phyloP scores from a whole-genome alignment of 345 rosid species.

The Murraya koenigii region DNA sequence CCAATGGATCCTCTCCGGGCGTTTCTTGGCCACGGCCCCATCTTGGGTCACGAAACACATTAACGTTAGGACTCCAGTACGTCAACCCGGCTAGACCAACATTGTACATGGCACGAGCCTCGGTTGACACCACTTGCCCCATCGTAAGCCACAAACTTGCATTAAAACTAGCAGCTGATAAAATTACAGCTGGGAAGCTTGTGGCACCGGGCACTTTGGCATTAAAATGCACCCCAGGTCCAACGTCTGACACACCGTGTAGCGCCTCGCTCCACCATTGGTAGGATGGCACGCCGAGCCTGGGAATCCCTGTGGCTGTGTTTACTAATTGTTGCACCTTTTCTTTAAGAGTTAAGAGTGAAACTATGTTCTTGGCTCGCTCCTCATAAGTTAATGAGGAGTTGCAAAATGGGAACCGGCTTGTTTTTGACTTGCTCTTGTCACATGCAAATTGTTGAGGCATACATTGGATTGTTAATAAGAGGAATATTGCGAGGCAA shows the following conservation, averaged over 20 bases:
- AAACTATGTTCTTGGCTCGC: constrained; percentile 47
- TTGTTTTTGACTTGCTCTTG: constrained; percentile 28
- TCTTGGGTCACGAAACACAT: constrained; percentile 49
- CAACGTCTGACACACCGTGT: constrained; percentile 55
- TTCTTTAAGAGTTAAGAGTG: constrained; percentile 48
- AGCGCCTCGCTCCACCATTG: constrained; percentile 84
- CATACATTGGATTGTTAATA: constrained; percentile 10
- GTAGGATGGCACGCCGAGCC: constrained; percentile 58
- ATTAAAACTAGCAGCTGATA: constrained; percentile 59
- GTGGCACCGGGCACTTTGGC: constrained; percentile 54
- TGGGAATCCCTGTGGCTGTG: constrained; percentile 41
- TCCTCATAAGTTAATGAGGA: constrained; percentile 37
- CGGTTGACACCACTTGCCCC: constrained; percentile 51
- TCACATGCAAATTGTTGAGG: constrained; percentile 43
- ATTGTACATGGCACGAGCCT: constrained; percentile 49
- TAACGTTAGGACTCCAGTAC: constrained; percentile 59
- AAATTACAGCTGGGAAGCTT: constrained; percentile 59
- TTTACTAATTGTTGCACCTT: constrained; percentile 57
- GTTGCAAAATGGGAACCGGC: constrained; percentile 43
- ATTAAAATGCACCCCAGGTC: constrained; percentile 46
- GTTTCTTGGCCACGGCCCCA: constrained; percentile 61
- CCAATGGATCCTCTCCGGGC: constrained; percentile 51
- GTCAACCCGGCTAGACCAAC: constrained; percentile 42
- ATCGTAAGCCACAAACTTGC: constrained; percentile 48
- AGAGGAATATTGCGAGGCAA: constrained; percentile 17